A percentile compares a stretch with the other conserved stretches of the same genome.
phyloP scores from a whole-genome alignment of 768 basidiomycete genomes.

The Termitomyces sp. region DNA sequence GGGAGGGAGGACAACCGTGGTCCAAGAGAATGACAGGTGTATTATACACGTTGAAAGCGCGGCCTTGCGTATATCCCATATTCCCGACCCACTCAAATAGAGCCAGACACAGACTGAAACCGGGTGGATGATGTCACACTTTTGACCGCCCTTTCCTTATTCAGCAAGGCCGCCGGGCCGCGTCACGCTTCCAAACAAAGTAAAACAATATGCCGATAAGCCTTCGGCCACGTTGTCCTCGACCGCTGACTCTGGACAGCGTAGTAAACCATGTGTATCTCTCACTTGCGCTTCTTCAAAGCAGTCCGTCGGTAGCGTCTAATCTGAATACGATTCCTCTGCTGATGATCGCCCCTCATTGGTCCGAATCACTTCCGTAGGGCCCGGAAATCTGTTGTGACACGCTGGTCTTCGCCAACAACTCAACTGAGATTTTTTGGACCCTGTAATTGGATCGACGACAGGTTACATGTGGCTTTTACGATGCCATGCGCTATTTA shows the following conservation, averaged over 20 bases:
- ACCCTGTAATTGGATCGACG: not conserved
- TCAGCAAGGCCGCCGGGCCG: not conserved
- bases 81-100: not conserved
- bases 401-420: not conserved
- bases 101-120: conserved; percentile 4
- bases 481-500: not conserved
- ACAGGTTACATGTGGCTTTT: not conserved
- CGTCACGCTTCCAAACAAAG: not conserved
- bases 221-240: not conserved
- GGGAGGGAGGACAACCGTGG: not conserved
- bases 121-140: conserved; percentile 9
- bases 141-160: not conserved
- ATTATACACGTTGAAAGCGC: not conserved
- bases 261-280: too few species aligned
- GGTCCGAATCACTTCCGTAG: not conserved
- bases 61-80: not conserved
- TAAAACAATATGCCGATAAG: too few species aligned
- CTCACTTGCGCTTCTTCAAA: not conserved
- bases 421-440: not conserved
- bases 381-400: not conserved
- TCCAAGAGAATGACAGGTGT: not conserved
- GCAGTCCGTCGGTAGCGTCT: not conserved
- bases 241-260: too few species aligned
- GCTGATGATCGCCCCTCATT: not conserved
- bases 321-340: too few species aligned